Evolutionary conservation across 257 asterid species (phyloP).

Genomic region (Ilex aquifolium): DNA sequence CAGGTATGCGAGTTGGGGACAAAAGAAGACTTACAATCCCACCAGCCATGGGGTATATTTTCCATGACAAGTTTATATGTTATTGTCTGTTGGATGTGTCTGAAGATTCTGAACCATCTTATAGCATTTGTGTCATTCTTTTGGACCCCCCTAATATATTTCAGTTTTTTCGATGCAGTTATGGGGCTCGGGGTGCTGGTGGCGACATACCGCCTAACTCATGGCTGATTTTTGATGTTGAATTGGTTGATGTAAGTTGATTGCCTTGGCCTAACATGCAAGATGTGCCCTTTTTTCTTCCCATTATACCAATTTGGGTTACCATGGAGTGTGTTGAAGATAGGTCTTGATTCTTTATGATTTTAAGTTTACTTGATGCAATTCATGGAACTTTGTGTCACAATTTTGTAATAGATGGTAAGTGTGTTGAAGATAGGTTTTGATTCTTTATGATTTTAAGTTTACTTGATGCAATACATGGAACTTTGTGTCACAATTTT

Average conservation of each 20-base stretch:
- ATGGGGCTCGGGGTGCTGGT: conserved; percentile 64
- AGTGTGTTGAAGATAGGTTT: no score
- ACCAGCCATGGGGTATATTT: conserved; percentile 88
- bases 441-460: no score
- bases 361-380: no score
- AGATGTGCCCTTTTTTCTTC: not conserved
- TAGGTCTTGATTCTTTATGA: no score
- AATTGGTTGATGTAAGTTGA: conserved; percentile 63
- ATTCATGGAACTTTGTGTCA: not conserved
- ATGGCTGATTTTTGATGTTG: conserved; percentile 87
- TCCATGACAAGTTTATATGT: not conserved
- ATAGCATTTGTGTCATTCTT: not conserved
- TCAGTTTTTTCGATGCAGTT: conserved; percentile 39
- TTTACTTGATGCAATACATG: no score
- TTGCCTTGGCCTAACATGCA: not conserved
- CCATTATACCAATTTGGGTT: conserved; percentile 6
- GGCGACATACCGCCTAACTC: conserved; percentile 72
- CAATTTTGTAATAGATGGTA: conserved; percentile 11
- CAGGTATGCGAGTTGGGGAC: conserved; percentile 98
- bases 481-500: conserved; percentile 8
- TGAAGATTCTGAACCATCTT: not conserved
- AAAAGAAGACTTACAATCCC: conserved; percentile 90
- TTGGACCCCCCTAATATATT: not conserved
- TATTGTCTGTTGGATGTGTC: not conserved
- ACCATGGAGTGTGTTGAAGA: no score